A percentile compares a stretch with the other conserved stretches of the same genome.
Conservation (phyloP, 1,284 basidiomycete species). For the Sanghuangporus sanghuang region DNA sequence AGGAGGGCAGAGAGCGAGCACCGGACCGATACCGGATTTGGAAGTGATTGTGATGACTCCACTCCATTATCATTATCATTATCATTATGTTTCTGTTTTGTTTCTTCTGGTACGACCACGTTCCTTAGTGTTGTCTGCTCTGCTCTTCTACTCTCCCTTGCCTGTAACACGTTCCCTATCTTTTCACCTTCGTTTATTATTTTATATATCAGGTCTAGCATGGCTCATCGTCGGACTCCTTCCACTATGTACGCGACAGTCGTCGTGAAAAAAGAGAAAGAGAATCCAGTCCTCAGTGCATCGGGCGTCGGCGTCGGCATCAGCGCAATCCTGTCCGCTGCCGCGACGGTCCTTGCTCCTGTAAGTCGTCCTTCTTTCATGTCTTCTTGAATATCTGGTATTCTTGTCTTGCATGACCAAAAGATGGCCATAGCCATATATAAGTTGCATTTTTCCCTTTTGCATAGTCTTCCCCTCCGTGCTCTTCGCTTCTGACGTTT, state of each 20-base stretch:
- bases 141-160: not conserved
- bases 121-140: not conserved
- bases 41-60: too few relatives aligned
- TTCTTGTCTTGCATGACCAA: too few relatives aligned
- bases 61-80: too few relatives aligned
- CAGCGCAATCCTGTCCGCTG: not conserved
- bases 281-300: not conserved
- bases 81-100: too few relatives aligned
- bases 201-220: not conserved
- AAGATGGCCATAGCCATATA: not conserved
- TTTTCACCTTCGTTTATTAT: not conserved
- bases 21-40: not conserved
- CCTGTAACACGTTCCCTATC: not conserved
- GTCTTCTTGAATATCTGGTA: too few relatives aligned
- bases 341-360: not conserved
- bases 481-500: not conserved
- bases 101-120: not conserved
- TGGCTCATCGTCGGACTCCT: not conserved
- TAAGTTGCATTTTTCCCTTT: not conserved
- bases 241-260: not conserved
- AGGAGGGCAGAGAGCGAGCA: not conserved
- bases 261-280: not conserved
- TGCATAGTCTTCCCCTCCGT: not conserved
- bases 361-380: not conserved
- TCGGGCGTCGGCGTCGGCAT: not conserved